These are phyloP conservation scores for Delitschia confertaspora DNA, from an alignment of 495 filamentous ascomycete species.

Conservation along the genomic window DNA sequence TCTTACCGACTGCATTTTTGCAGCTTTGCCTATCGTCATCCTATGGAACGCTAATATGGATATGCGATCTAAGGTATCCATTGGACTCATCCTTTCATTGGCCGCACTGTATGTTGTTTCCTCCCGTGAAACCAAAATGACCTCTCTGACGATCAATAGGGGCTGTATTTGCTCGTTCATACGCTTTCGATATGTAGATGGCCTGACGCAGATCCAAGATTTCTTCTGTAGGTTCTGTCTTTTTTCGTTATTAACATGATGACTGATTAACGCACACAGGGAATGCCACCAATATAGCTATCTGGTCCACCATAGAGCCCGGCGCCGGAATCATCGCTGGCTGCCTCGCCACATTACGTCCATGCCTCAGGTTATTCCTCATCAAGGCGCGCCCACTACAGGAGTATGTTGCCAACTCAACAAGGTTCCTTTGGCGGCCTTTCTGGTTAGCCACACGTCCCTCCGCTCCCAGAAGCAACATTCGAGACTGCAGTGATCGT, in stretches of 20 bases:
- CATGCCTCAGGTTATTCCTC: constrained; percentile 22
- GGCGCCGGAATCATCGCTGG: constrained; percentile 31
- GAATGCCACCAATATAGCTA: constrained; percentile 28
- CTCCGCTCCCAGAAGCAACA: no score
- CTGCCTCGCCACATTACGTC: constrained; percentile 29
- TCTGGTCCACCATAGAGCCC: constrained; percentile 32
- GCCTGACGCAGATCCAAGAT: constrained; percentile 24
- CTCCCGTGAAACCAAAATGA: not conserved
- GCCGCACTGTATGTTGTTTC: constrained; percentile 23
- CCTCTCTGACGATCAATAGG: constrained; percentile 11
- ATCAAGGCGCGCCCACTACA: constrained; percentile 8
- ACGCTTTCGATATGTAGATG: constrained; percentile 28
- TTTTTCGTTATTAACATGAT: not conserved
- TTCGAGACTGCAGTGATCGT: no score
- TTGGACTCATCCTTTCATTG: constrained; percentile 31
- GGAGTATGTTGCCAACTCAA: no score
- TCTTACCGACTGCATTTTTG: constrained; percentile 30
- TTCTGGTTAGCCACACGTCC: no score
- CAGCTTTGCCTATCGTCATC: constrained; percentile 28
- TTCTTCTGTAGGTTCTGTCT: constrained; percentile 29
- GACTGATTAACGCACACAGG: constrained; percentile 2
- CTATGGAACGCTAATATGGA: constrained; percentile 30
- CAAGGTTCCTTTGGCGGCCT: no score
- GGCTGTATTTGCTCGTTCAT: constrained; percentile 31
- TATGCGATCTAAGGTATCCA: constrained; percentile 28